Conservation (phyloP, 2,329 filamentous ascomycete species). For the Colletotrichum tropicicola region DNA sequence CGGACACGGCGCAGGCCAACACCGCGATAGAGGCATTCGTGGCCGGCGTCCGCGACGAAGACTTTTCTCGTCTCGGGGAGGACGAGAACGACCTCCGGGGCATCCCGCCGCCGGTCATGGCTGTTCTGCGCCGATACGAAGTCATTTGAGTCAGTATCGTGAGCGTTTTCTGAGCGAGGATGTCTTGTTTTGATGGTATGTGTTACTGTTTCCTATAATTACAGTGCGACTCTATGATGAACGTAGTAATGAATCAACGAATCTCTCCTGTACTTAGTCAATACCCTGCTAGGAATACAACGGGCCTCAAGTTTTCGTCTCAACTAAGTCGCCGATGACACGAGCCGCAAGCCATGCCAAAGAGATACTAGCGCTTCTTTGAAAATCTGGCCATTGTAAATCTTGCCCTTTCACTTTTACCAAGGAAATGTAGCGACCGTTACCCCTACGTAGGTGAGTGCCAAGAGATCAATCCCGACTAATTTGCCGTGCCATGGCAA, state of each 20-base stretch:
- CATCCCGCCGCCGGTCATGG: slow-evolving; percentile 11
- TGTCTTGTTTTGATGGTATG: neutral
- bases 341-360: too few relatives aligned
- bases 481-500: too few relatives aligned
- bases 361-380: too few relatives aligned
- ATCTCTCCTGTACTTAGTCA: too few relatives aligned
- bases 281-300: too few relatives aligned
- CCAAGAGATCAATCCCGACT: too few relatives aligned
- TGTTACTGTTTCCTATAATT: neutral
- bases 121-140: slow-evolving; percentile 10
- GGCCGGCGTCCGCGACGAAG: neutral
- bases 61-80: neutral
- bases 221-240: neutral
- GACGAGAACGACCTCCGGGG: slow-evolving; percentile 22
- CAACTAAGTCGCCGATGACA: too few relatives aligned
- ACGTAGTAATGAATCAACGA: slow-evolving; percentile 9
- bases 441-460: too few relatives aligned
- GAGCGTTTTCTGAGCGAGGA: neutral
- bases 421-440: too few relatives aligned
- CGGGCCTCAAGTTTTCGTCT: too few relatives aligned
- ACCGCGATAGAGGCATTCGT: neutral
- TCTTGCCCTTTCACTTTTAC: too few relatives aligned
- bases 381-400: too few relatives aligned
- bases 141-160: neutral
- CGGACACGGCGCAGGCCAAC: slow-evolving; percentile 9